Percentiles rank a stretch among this genome's conserved stretches.
Evolutionary conservation across 176 grass and related monocot species (phyloP).

Genomic region (Poa pratensis): DNA sequence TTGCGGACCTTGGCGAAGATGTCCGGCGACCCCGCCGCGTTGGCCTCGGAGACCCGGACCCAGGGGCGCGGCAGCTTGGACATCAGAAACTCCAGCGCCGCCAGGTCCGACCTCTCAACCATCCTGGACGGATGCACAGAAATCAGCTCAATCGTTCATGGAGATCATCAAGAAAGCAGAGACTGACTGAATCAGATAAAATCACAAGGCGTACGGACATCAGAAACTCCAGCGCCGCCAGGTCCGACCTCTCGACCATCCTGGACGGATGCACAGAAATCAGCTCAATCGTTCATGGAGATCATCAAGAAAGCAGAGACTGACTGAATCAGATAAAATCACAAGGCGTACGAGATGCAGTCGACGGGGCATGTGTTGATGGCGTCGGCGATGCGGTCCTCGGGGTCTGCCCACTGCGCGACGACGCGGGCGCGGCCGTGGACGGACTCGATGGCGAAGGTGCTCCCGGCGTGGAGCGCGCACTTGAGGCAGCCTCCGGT

Average conservation of each 20-base stretch:
- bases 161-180: too few relatives aligned
- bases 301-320: too few relatives aligned
- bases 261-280: slow-evolving; percentile 29
- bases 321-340: too few relatives aligned
- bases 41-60: slow-evolving; percentile 80
- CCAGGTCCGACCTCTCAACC: slow-evolving; percentile 78
- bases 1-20: slow-evolving; percentile 77
- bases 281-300: background rate
- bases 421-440: slow-evolving; percentile 89
- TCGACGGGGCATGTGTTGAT: slow-evolving; percentile 86
- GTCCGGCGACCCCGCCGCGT: slow-evolving; percentile 61
- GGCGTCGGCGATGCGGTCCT: slow-evolving; percentile 84
- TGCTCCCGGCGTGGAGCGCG: slow-evolving; percentile 70
- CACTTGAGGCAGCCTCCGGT: slow-evolving; percentile 98
- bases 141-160: background rate
- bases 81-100: slow-evolving; percentile 85
- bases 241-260: slow-evolving; percentile 76
- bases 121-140: slow-evolving; percentile 32
- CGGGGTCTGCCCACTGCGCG: slow-evolving; percentile 86
- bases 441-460: slow-evolving; percentile 83
- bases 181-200: too few relatives aligned
- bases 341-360: slow-evolving; percentile 89
- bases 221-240: slow-evolving; percentile 81
- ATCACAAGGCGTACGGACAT: too few relatives aligned
- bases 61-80: slow-evolving; percentile 83